These are phyloP conservation scores for Xylariaceae sp. DNA, from an alignment of 2,329 filamentous ascomycete genomes.

Conservation along the genomic window DNA sequence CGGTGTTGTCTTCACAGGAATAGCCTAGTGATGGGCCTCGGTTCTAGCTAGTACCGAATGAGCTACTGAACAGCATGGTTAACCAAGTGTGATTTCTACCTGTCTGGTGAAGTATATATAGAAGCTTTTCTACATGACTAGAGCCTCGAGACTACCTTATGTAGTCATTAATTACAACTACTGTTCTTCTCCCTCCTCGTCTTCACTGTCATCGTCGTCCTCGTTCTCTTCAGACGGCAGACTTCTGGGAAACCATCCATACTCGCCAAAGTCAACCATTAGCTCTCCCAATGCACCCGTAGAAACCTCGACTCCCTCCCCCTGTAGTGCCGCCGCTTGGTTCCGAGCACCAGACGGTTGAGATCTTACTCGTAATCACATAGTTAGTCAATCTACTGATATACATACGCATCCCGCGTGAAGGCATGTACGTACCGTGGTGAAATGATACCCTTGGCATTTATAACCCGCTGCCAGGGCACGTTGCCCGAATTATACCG, in stretches of 20 bases:
- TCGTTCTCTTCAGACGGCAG: conserved; percentile 41
- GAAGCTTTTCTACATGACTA: background rate
- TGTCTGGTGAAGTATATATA: too few relatives aligned
- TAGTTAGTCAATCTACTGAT: background rate
- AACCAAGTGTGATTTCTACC: too few relatives aligned
- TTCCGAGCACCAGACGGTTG: conserved; percentile 45
- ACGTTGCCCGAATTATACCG: conserved; percentile 73
- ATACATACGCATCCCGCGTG: background rate
- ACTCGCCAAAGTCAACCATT: conserved; percentile 46
- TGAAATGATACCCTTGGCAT: conserved; percentile 80
- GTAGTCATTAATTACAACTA: conserved; percentile 4
- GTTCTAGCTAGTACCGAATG: too few relatives aligned
- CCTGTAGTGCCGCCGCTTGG: conserved; percentile 47
- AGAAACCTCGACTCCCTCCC: conserved; percentile 51
- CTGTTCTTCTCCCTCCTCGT: conserved; percentile 9
- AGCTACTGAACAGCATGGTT: too few relatives aligned
- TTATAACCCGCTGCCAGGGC: conserved; percentile 93
- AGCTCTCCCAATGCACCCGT: conserved; percentile 48
- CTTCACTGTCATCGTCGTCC: conserved; percentile 27
- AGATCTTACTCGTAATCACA: conserved; percentile 35
- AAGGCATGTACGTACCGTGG: conserved; percentile 54
- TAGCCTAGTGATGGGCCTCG: background rate
- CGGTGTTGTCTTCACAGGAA: background rate
- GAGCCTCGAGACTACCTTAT: conserved; percentile 5
- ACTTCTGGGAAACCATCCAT: conserved; percentile 52